Base-by-base conservation (phyloP, 352 stramenopile species). In the Aphanomyces stellatus region DNA sequence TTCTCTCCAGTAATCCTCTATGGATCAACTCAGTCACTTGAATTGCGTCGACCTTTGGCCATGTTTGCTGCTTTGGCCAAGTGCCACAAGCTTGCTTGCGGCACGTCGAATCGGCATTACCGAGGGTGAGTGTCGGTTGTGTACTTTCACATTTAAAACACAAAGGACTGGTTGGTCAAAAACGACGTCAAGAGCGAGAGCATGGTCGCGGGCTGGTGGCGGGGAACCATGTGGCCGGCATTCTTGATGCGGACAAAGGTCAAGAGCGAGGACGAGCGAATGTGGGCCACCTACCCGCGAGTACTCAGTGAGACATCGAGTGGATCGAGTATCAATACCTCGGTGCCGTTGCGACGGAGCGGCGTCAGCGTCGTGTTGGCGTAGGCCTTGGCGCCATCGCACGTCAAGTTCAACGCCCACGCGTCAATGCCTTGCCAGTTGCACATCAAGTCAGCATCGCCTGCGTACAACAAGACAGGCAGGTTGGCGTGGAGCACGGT, bases 141-240 rank as follows among this genome's bases (percentile, higher is more conserved):
- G n/a, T n/a, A n/a, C n/a, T n/a, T n/a, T n/a, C n/a, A n/a, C n/a
- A n/a, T n/a, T n/a, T n/a, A n/a, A n/a, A n/a, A n/a, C n/a, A n/a
- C 37, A 46, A 46, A 46, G 37, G 37, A n/a, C n/a, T 46, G 37
- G 37, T 46, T 46, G 13, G 13, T 11, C 11, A 46, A 19, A 19
- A 46, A 19, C 11, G 13, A 19, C 13, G 37, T 46, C 37, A 46
- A 46, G 37, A 46, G 11, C 13, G 37, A 46, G 37, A 46, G 37
- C 13, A 19, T 19, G 11, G 37, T 19, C 11, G n/a, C 37, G n/a
- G 95, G 95, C 76, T 98, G 91, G 77, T 98, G 86, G 4, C 88
- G 69, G 33, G 95, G 94, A 31, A 98, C 95, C 93, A 99, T 98
- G 81, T 99, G 96, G 22, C 95, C 95, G 4, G 93, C 93, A 62